phyloP scores from a whole-genome alignment of 2,329 filamentous ascomycete species.

The Madurella mycetomatis region DNA sequence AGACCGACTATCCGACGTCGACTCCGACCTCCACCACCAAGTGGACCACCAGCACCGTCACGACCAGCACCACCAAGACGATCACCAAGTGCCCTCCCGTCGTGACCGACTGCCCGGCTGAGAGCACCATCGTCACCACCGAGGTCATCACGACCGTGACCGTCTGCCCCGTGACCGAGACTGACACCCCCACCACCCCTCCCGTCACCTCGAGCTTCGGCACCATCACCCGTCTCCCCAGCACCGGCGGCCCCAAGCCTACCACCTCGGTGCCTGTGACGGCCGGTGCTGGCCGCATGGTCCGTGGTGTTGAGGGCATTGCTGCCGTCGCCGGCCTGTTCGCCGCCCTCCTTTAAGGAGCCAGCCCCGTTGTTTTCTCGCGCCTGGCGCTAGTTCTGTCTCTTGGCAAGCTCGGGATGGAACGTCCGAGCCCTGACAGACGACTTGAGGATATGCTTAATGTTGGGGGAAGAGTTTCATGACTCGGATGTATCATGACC shows the following conservation, averaged over 20 bases:
- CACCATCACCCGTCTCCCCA: constrained; percentile 6
- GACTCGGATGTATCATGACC: neutral
- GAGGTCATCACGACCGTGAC: constrained; percentile 23
- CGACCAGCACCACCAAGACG: constrained; percentile 19
- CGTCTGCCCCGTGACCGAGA: constrained; percentile 23
- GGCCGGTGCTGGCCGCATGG: constrained; percentile 21
- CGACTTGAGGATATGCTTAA: neutral
- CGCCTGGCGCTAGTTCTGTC: neutral
- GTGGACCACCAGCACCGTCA: constrained; percentile 21
- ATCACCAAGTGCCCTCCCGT: constrained; percentile 21
- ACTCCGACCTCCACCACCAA: constrained; percentile 8
- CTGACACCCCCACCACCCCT: neutral
- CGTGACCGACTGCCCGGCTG: constrained; percentile 20
- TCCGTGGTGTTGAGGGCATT: constrained; percentile 14
- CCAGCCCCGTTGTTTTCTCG: too few relatives aligned
- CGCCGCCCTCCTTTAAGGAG: constrained; percentile 24
- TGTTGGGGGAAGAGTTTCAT: neutral
- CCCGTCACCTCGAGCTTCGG: constrained; percentile 2
- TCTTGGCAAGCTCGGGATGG: neutral
- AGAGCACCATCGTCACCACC: constrained; percentile 18
- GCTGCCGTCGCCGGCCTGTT: constrained; percentile 19
- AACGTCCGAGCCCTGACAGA: neutral
- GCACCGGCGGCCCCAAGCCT: constrained; percentile 3
- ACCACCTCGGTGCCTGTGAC: constrained; percentile 13
- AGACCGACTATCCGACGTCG: constrained; percentile 33